Evolutionary conservation across 805 yeast genomes (phyloP), one percentile per base, ranked within the genome.

Genomic region (Suhomyces pyralidae): DNA sequence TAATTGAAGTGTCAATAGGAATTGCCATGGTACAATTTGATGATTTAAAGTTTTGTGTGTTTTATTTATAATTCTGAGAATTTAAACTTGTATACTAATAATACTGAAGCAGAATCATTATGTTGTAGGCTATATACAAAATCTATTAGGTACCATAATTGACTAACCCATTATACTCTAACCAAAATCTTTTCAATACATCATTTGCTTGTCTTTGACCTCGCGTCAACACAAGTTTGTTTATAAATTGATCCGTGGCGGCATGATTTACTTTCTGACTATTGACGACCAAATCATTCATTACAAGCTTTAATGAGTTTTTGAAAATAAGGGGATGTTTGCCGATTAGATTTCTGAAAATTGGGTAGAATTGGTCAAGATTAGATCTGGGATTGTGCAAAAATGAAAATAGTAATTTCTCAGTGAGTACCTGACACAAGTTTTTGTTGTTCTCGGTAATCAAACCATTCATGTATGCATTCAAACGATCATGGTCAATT

Each of bases 181-280:
- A 67, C 92, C 92, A 87, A 67, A 85, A 83, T 49, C 78, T 81
- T 52, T 83, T 79, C 10, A 87, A 69, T 0, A 83, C 74, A 19
- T 78, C 83, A 48, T 81, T 78, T 2, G 86, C 84, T 40, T 78
- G 78, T 58, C 90, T 71, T 40, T 81, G 81, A 2, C 92, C 92
- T 60, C 90, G 77, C 0, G 90, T 85, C 1, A 84, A 54, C 66
- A 82, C 61, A 28, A 87, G 58, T 61, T 83, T 84, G 56, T 79
- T 82, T 19, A 83, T 63, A 48, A 85, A 81, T 32, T 57, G 54
- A 10, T 51, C 55, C 17, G 43, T 25, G n/a, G 47, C 28, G 10
- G 43, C 36, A 7, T 17, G 20, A 6, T 42, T 15, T 3, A 51
- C 52, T 15, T 50, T 51, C 14, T 24, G 46, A 36, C 47, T 17